Evolutionary conservation across 768 basidiomycete species (phyloP).

Genomic region (Tremella yokohamensis): DNA sequence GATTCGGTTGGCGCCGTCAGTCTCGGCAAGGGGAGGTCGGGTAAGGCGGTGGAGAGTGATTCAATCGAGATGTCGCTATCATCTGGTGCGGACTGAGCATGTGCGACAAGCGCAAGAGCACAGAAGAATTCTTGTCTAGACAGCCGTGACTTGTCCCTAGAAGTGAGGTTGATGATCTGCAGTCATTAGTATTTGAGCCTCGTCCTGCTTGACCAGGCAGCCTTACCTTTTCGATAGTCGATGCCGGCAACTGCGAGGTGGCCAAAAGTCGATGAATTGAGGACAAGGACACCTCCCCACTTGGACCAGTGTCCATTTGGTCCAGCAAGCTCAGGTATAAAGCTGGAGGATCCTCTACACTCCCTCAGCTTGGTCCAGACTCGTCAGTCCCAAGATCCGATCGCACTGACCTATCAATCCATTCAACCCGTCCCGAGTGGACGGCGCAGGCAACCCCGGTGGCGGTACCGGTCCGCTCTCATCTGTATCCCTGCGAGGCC

Average conservation of each 20-base stretch:
- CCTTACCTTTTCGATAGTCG: constrained; percentile 72
- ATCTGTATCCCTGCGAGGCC: constrained; percentile 23
- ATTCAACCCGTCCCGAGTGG: constrained; percentile 13
- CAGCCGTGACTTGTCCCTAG: constrained; percentile 53
- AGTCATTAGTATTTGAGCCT: not conserved
- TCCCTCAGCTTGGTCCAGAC: constrained; percentile 29
- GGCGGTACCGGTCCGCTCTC: constrained; percentile 13
- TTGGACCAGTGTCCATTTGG: constrained; percentile 65
- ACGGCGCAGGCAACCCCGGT: not conserved
- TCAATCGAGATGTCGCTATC: constrained; percentile 33
- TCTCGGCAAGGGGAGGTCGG: constrained; percentile 33
- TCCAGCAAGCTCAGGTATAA: constrained; percentile 72
- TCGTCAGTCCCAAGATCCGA: not conserved
- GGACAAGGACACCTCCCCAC: constrained; percentile 77
- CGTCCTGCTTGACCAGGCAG: no score
- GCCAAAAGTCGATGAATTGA: constrained; percentile 73
- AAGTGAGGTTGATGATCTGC: constrained; percentile 75
- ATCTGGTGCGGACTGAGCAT: constrained; percentile 60
- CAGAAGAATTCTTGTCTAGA: constrained; percentile 89
- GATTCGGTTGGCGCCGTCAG: constrained; percentile 11
- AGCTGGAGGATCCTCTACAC: constrained; percentile 71
- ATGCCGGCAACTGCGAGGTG: constrained; percentile 73
- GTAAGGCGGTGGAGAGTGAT: constrained; percentile 23
- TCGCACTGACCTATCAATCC: constrained; percentile 19
- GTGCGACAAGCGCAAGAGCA: constrained; percentile 77